These are phyloP conservation scores for Kodamaea sp. DNA, from an alignment of 1,139 yeast species.

Conservation along the genomic window DNA sequence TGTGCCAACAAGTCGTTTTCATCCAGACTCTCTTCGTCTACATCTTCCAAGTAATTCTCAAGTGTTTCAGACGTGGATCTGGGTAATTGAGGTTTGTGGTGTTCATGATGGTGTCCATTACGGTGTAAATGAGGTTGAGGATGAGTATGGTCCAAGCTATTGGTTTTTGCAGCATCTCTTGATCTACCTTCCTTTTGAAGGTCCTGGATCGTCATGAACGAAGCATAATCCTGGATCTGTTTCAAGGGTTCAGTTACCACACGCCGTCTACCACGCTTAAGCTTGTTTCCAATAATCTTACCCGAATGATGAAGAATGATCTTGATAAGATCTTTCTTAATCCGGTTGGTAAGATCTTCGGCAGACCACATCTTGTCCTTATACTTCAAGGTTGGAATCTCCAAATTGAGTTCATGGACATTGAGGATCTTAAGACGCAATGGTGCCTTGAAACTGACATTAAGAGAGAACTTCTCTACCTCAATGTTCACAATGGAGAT, in stretches of 20 bases:
- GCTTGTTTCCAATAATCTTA: slow-evolving; percentile 74
- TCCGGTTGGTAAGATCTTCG: slow-evolving; percentile 63
- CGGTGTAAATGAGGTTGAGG: slow-evolving; percentile 2
- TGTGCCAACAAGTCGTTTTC: neutral
- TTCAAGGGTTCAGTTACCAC: slow-evolving; percentile 39
- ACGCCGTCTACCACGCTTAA: slow-evolving; percentile 46
- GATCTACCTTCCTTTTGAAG: slow-evolving; percentile 35
- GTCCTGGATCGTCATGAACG: slow-evolving; percentile 42
- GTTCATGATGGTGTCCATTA: neutral
- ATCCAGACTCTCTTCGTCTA: slow-evolving; percentile 2
- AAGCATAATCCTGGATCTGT: slow-evolving; percentile 44
- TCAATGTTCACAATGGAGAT: slow-evolving; percentile 63
- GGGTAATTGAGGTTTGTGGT: neutral
- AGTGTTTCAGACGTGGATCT: neutral
- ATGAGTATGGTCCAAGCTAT: slow-evolving; percentile 7
- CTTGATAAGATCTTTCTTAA: slow-evolving; percentile 69
- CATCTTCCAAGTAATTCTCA: slow-evolving; percentile 1
- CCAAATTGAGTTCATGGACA: slow-evolving; percentile 66
- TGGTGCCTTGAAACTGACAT: slow-evolving; percentile 77
- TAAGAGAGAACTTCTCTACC: slow-evolving; percentile 53
- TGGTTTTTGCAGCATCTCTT: slow-evolving; percentile 21
- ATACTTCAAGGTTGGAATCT: slow-evolving; percentile 66
- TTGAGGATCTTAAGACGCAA: slow-evolving; percentile 67
- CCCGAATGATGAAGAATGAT: slow-evolving; percentile 76
- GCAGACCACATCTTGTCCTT: slow-evolving; percentile 75